Conservation (phyloP, 192 early-diverging fungal species). For the Phlyctochytrium planicorne region DNA sequence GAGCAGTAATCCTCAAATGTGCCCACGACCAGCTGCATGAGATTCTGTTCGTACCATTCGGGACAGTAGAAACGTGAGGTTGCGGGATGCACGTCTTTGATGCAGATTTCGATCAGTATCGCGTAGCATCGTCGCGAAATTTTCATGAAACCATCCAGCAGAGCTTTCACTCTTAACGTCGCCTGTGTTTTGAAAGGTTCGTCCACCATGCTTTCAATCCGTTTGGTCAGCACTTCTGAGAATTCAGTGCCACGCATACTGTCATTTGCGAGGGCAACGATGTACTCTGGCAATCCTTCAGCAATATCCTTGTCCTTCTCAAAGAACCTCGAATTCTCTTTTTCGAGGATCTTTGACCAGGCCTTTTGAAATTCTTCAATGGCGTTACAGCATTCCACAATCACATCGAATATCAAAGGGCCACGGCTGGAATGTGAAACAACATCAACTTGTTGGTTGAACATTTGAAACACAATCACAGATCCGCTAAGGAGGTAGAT, state of each 20-base stretch:
- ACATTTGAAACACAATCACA: constrained; percentile 93
- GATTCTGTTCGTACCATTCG: constrained; percentile 90
- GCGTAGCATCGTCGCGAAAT: constrained; percentile 75
- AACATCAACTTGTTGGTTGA: constrained; percentile 95
- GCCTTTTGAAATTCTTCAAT: constrained; percentile 78
- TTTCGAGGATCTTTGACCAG: constrained; percentile 76
- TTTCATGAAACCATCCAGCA: constrained; percentile 89
- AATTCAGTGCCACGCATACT: constrained; percentile 88
- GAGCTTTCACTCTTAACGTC: constrained; percentile 55
- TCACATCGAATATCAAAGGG: constrained; percentile 85
- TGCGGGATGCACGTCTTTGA: constrained; percentile 77
- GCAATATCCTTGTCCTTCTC: constrained; percentile 73
- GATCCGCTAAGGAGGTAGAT: constrained; percentile 81
- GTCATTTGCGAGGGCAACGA: constrained; percentile 95
- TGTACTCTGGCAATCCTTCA: constrained; percentile 90
- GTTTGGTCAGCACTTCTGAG: constrained; percentile 70
- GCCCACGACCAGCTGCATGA: constrained; percentile 83
- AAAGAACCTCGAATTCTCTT: constrained; percentile 77
- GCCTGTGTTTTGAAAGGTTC: constrained; percentile 27
- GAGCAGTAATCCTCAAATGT: constrained; percentile 94
- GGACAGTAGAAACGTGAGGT: constrained; percentile 70
- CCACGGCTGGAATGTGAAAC: constrained; percentile 82
- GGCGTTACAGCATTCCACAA: constrained; percentile 66
- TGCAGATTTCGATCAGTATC: constrained; percentile 80
- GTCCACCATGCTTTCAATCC: constrained; percentile 49